A percentile compares a stretch with the other conserved stretches of the same genome.
Conservation (phyloP, 148 eudicot genomes). For the Chenopodium formosanum region DNA sequence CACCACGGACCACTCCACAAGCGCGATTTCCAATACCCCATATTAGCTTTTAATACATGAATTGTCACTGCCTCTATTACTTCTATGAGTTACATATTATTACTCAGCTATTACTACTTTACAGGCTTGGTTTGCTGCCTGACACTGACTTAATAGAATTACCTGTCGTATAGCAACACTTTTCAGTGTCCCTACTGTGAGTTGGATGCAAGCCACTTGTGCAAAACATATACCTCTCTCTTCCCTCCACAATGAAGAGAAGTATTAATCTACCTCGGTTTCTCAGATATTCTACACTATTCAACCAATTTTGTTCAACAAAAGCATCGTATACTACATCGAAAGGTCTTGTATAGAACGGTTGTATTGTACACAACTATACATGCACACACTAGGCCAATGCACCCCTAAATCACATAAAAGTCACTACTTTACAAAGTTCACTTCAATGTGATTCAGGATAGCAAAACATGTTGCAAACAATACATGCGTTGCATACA, state of each 20-base stretch:
- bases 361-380: too few species aligned
- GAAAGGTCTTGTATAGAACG: too few species aligned
- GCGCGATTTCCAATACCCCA: not conserved
- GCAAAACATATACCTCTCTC: not conserved
- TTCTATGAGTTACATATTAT: not conserved
- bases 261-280: not conserved
- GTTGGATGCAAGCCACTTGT: not conserved
- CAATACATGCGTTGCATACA: too few species aligned
- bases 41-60: not conserved
- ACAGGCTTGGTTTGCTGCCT: not conserved
- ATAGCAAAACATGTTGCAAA: too few species aligned
- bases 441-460: too few species aligned
- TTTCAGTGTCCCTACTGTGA: not conserved
- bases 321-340: too few species aligned
- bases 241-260: too few species aligned
- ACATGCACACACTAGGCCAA: too few species aligned
- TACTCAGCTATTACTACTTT: not conserved
- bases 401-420: too few species aligned
- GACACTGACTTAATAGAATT: not conserved
- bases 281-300: slow-evolving; percentile 12
- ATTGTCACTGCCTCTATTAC: not conserved
- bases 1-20: slow-evolving; percentile 3
- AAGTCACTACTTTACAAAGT: too few species aligned
- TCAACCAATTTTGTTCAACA: not conserved
- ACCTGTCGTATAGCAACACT: not conserved